Evolutionary conservation across 306 rosid genomes (phyloP).

Genomic region (Pyrus betulifolia): DNA sequence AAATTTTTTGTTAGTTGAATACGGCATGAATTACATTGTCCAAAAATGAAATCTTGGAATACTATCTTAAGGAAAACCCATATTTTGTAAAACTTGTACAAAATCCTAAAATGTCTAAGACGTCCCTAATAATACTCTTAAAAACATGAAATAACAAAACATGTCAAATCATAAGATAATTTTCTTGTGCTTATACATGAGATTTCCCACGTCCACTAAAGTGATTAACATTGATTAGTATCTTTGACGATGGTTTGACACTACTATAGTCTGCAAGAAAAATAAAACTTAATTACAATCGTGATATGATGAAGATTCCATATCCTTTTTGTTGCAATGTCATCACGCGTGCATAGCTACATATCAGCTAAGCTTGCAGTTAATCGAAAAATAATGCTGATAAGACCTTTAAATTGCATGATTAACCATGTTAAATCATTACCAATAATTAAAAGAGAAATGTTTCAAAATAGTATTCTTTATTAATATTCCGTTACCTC

Average conservation of each 20-base stretch:
- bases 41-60: neutral
- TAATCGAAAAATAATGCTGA: neutral
- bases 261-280: neutral
- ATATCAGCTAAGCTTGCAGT: neutral
- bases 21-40: neutral
- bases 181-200: neutral
- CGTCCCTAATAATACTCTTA: too few species aligned
- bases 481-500: fast-evolving
- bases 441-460: neutral
- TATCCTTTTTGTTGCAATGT: neutral
- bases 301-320: neutral
- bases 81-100: neutral
- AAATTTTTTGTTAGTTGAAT: neutral
- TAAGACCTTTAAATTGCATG: neutral
- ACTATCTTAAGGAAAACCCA: neutral
- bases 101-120: neutral
- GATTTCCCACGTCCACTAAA: neutral
- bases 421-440: neutral
- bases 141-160: neutral
- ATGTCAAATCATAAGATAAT: neutral
- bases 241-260: neutral
- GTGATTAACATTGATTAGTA: neutral
- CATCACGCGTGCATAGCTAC: constrained; percentile 4
- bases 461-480: too few species aligned
- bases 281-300: neutral